phyloP scores from a whole-genome alignment of 2,329 filamentous ascomycete species.

The Trichoderma brevicompactum region DNA sequence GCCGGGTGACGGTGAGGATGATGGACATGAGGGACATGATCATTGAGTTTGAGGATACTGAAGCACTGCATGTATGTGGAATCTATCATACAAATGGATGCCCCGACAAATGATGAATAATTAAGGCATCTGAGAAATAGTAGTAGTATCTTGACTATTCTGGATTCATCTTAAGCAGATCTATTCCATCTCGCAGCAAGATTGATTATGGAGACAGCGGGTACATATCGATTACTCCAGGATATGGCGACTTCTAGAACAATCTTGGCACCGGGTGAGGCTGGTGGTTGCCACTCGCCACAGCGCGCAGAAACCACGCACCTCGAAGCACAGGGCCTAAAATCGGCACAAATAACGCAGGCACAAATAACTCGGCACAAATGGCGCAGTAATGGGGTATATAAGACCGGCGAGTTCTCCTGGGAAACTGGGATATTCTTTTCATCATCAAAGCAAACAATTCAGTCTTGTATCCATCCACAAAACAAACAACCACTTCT shows the following conservation, averaged over 20 bases:
- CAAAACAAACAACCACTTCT: not conserved
- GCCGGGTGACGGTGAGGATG: constrained; percentile 50
- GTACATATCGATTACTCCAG: not conserved
- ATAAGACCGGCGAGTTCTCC: constrained; percentile 7
- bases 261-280: not conserved
- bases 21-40: constrained; percentile 40
- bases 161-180: too few species aligned
- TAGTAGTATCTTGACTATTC: too few species aligned
- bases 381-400: constrained; percentile 21
- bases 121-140: too few species aligned
- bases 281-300: constrained; percentile 17
- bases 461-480: not conserved
- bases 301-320: not conserved
- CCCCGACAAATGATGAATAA: too few species aligned
- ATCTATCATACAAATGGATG: too few species aligned
- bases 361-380: constrained; percentile 8
- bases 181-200: too few species aligned
- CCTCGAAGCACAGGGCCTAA: not conserved
- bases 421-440: not conserved
- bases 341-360: constrained; percentile 29
- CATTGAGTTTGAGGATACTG: constrained; percentile 23
- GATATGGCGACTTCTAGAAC: not conserved
- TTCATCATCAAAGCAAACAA: constrained; percentile 6
- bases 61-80: too few species aligned
- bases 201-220: not conserved